phyloP scores from a whole-genome alignment of 2,329 filamentous ascomycete genomes.

The Penicillium sclerotigenum region DNA sequence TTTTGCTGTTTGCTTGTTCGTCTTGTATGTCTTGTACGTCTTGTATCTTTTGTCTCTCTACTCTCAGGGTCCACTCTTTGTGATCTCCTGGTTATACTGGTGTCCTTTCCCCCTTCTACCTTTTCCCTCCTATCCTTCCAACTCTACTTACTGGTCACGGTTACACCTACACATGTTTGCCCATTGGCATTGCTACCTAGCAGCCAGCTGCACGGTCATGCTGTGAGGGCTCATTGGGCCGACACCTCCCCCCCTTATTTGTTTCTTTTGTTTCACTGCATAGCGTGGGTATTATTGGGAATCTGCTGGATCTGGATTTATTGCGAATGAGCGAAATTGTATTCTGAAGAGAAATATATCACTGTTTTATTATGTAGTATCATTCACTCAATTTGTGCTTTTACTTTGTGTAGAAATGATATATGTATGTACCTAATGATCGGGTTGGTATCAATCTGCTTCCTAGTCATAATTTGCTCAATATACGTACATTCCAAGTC shows the following conservation, averaged over 20 bases:
- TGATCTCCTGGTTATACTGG: not conserved
- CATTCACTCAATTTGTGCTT: not conserved
- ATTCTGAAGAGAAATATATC: constrained; percentile 3
- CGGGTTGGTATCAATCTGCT: not conserved
- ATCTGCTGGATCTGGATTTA: constrained; percentile 11
- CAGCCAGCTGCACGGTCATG: constrained; percentile 17
- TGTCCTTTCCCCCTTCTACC: not conserved
- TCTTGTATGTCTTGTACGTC: too few relatives aligned
- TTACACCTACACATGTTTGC: not conserved
- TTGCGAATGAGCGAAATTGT: constrained; percentile 19
- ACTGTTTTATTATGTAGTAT: constrained; percentile 1
- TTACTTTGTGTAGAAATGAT: not conserved
- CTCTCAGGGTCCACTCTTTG: not conserved
- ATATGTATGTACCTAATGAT: not conserved
- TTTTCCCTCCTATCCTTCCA: constrained; percentile 1
- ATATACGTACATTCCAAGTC: not conserved
- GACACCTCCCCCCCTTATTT: not conserved
- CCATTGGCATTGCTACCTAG: constrained; percentile 4
- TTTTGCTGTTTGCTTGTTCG: not conserved
- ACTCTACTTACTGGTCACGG: constrained; percentile 4
- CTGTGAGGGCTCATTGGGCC: not conserved
- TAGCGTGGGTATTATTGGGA: constrained; percentile 30
- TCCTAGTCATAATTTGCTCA: not conserved
- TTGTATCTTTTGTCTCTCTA: not conserved
- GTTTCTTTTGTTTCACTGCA: constrained; percentile 22